Conservation (phyloP, 2,329 filamentous ascomycete genomes). For the Fusarium nisikadoi region DNA sequence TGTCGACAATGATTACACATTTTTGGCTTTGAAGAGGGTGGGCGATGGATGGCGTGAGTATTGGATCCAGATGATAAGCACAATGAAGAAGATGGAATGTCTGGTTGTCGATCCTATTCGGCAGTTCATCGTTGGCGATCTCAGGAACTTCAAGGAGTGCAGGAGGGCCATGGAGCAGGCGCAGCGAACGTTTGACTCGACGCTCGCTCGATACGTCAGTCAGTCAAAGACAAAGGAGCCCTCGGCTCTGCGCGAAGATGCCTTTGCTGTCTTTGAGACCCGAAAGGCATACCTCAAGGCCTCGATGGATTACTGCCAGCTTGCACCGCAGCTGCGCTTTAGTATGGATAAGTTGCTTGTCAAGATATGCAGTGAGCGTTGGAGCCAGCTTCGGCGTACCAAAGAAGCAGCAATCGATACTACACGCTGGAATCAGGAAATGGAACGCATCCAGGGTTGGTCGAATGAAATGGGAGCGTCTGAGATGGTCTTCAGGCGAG, state of each 20-base stretch:
- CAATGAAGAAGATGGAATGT: slow-evolving; percentile 80
- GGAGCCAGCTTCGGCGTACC: slow-evolving; percentile 82
- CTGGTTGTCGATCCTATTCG: slow-evolving; percentile 85
- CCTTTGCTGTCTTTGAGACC: slow-evolving; percentile 93
- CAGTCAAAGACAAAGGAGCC: slow-evolving; percentile 95
- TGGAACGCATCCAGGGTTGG: slow-evolving; percentile 94
- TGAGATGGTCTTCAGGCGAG: slow-evolving; percentile 84
- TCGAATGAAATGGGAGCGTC: slow-evolving; percentile 91
- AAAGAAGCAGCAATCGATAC: slow-evolving; percentile 74
- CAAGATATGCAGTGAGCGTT: slow-evolving; percentile 84
- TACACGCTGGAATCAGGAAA: slow-evolving; percentile 77
- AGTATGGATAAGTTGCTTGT: slow-evolving; percentile 89
- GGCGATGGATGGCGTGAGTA: slow-evolving; percentile 88
- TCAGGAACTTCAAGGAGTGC: slow-evolving; percentile 87
- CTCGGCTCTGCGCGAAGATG: slow-evolving; percentile 90
- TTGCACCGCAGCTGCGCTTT: slow-evolving; percentile 85
- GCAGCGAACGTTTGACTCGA: slow-evolving; percentile 86
- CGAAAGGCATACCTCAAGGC: slow-evolving; percentile 90
- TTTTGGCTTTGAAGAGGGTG: slow-evolving; percentile 85
- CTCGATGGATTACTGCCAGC: slow-evolving; percentile 91
- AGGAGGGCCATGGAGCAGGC: slow-evolving; percentile 79
- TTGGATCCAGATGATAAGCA: slow-evolving; percentile 80
- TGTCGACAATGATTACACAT: slow-evolving; percentile 94
- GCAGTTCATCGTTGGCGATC: slow-evolving; percentile 79
- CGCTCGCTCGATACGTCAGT: slow-evolving; percentile 81